Conservation (phyloP, 345 rosid genomes). For the Ceriops zippeliana region DNA sequence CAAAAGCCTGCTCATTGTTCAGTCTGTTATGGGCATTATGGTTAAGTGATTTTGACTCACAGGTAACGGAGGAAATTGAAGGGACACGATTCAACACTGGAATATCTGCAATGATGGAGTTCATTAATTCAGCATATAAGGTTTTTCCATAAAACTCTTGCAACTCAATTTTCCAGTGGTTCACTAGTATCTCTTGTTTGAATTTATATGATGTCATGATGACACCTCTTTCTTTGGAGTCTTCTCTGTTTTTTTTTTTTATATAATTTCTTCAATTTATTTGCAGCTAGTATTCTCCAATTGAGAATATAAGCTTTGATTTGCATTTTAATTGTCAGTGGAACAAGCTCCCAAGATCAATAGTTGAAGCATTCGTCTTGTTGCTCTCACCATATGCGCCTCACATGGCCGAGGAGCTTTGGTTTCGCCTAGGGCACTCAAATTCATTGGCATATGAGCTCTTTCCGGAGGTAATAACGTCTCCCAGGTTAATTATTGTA, state of each 20-base stretch:
- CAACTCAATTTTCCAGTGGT: background rate
- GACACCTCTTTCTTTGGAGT: background rate
- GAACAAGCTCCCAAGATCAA: constrained; percentile 67
- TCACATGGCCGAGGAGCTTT: constrained; percentile 95
- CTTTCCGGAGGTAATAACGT: constrained; percentile 56
- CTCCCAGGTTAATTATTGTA: background rate
- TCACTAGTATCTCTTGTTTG: background rate
- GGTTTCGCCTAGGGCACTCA: constrained; percentile 72
- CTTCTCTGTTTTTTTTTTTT: background rate
- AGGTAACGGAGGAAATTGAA: constrained; percentile 91
- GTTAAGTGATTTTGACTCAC: constrained; percentile 19
- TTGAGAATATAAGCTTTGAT: background rate
- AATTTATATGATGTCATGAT: background rate
- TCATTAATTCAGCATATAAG: constrained; percentile 85
- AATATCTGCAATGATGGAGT: constrained; percentile 98
- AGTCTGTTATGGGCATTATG: constrained; percentile 1
- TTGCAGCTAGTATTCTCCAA: background rate
- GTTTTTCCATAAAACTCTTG: constrained; percentile 25
- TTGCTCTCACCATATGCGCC: constrained; percentile 91
- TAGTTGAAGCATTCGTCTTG: constrained; percentile 65
- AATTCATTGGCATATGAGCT: constrained; percentile 61
- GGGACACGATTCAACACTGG: constrained; percentile 91
- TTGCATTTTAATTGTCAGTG: constrained; percentile 44
- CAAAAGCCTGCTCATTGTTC: too few species aligned
- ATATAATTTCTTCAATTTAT: background rate